These are phyloP conservation scores for Phialemonium atrogriseum DNA, from an alignment of 2,329 filamentous ascomycete species.

Conservation along the genomic window DNA sequence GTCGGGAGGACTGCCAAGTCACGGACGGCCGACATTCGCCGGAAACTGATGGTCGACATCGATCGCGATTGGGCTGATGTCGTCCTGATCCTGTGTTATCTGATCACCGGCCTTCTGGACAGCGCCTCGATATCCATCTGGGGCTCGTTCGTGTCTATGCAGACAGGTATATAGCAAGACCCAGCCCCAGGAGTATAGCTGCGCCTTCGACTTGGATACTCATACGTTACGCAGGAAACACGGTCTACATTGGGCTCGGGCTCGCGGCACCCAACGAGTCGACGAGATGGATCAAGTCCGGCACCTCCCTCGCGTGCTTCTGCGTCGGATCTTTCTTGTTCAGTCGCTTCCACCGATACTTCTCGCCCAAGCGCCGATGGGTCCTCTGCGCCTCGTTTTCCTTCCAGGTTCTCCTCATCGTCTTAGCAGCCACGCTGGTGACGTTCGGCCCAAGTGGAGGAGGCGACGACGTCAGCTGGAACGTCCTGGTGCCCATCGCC, in stretches of 20 bases:
- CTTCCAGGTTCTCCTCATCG: conserved; percentile 41
- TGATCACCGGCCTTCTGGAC: conserved; percentile 71
- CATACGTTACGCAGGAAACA: conserved; percentile 64
- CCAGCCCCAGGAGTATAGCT: no score
- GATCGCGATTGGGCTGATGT: conserved; percentile 57
- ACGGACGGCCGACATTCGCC: conserved; percentile 18
- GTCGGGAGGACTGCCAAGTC: conserved; percentile 16
- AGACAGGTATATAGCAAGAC: conserved; percentile 64
- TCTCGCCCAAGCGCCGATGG: conserved; percentile 55
- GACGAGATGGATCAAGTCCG: conserved; percentile 62
- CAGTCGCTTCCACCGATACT: conserved; percentile 55
- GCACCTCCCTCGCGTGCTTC: conserved; percentile 62
- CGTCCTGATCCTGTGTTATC: conserved; percentile 62
- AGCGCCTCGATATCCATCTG: conserved; percentile 69
- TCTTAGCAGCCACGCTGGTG: conserved; percentile 45
- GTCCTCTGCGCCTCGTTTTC: conserved; percentile 53
- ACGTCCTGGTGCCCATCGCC: conserved; percentile 57
- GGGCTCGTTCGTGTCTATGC: conserved; percentile 78
- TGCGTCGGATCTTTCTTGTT: conserved; percentile 67
- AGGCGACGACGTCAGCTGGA: conserved; percentile 42
- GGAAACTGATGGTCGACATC: conserved; percentile 36
- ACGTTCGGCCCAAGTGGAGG: conserved; percentile 34
- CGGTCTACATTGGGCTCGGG: conserved; percentile 69
- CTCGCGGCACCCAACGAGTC: conserved; percentile 47
- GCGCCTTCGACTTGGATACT: no score